A percentile compares a stretch with the other conserved stretches of the same genome.
phyloP scores from a whole-genome alignment of 257 asterid genomes.

The Jacaranda copaia region DNA sequence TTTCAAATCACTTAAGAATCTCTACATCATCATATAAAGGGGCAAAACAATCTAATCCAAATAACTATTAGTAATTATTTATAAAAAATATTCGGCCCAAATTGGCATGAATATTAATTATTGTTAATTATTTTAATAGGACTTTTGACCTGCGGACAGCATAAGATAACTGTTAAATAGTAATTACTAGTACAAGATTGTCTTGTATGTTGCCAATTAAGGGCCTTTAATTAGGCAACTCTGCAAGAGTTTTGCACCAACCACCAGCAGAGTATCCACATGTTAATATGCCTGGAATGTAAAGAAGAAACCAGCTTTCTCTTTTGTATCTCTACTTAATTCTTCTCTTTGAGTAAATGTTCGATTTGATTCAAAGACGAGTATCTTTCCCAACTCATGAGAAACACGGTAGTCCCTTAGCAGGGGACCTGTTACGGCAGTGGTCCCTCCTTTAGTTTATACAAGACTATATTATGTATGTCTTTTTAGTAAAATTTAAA shows the following conservation, averaged over 20 bases:
- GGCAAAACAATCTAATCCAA: no score
- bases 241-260: slow-evolving; percentile 3
- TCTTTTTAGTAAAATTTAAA: no score
- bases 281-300: background rate
- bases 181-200: background rate
- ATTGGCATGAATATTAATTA: no score
- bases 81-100: no score
- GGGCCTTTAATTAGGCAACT: slow-evolving; percentile 5
- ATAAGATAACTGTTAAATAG: background rate
- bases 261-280: background rate
- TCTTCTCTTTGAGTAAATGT: background rate
- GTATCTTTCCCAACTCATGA: background rate
- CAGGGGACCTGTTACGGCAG: no score
- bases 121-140: no score
- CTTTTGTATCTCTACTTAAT: background rate
- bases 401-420: no score
- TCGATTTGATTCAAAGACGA: background rate
- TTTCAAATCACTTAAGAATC: no score
- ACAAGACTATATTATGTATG: no score
- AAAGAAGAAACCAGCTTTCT: background rate
- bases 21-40: no score
- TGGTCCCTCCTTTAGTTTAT: no score
- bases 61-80: no score
- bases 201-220: background rate
- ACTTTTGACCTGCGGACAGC: background rate